Conservation (phyloP, 1,139 yeast species). For the Pichia sp. region DNA sequence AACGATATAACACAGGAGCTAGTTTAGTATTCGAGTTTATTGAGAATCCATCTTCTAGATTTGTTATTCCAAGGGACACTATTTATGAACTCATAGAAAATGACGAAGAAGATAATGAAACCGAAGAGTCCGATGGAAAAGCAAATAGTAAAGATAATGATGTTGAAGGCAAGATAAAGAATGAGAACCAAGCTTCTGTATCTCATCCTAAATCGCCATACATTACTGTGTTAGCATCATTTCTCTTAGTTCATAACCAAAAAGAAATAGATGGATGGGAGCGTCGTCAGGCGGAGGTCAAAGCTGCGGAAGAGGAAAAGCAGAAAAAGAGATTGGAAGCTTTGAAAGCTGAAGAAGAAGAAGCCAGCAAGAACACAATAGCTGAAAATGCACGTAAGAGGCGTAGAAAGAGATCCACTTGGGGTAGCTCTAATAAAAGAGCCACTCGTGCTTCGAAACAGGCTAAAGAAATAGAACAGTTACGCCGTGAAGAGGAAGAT, state of each 20-base stretch:
- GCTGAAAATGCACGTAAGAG: slow-evolving; percentile 22
- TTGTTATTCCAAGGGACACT: slow-evolving; percentile 67
- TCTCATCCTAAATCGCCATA: slow-evolving; percentile 17
- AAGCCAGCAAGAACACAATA: slow-evolving; percentile 2
- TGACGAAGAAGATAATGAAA: slow-evolving; percentile 8
- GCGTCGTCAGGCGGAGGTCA: slow-evolving; percentile 27
- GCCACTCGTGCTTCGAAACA: slow-evolving; percentile 24
- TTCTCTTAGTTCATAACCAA: slow-evolving; percentile 55
- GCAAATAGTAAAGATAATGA: neutral
- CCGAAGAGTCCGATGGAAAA: neutral
- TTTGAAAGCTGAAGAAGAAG: slow-evolving; percentile 16
- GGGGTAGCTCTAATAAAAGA: slow-evolving; percentile 27
- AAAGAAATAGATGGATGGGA: slow-evolving; percentile 48
- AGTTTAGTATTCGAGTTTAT: slow-evolving; percentile 79
- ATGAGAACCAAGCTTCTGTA: neutral
- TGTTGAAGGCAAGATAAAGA: slow-evolving; percentile 24
- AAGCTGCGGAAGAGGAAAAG: slow-evolving; percentile 22
- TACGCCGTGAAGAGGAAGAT: slow-evolving; percentile 24
- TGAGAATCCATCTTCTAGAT: slow-evolving; percentile 75
- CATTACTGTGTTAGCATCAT: slow-evolving; percentile 58
- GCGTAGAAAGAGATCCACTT: slow-evolving; percentile 24
- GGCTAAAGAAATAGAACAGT: slow-evolving; percentile 23
- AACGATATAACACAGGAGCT: slow-evolving; percentile 60
- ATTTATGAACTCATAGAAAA: slow-evolving; percentile 58
- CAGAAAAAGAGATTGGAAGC: slow-evolving; percentile 10